Base-by-base conservation (phyloP, 176 grass and related monocot species). In the Tuctoria greenei region DNA sequence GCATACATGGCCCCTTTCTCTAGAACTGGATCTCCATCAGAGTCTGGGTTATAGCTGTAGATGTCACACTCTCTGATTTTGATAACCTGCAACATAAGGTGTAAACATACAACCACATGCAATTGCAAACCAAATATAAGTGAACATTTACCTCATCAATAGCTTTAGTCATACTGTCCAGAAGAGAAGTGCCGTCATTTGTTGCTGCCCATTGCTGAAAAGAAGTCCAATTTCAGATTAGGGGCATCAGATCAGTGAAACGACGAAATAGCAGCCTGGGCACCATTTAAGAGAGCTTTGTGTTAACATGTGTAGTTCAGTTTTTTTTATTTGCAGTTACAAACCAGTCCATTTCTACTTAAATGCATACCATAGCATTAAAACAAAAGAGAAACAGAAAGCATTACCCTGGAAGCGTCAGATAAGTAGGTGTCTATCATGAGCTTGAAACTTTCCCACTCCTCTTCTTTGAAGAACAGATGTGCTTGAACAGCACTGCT, bases 401-500 rank as follows among this genome's bases (percentile, higher is more conserved):
- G 37, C 1, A 79, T 88, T 94, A 98, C 91, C 89, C 69, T 90
- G 63, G 89, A 86, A 78, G 95, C 91, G 44, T 88, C 91, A 37
- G 88, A 89, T 61, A 97, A 71, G 64, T 88, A 93, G 71, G 67
- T 88, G 51, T 98, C 95, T 59, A 83, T 31, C 67, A 85, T 93
- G 79, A 92, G 84, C 82, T 81, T 98, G 84, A 98, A 98, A 81
- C 83, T 87, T 71, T 94, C 89, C 88, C 82, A 76, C 18, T 98
- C 91, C 80, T 92, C 94, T 87, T 94, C 95, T 88, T 85, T 89
- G 84, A 98, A 98, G 88, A 92, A 98, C 63, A 90, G 80, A 76
- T 98, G 91, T 76, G 95, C 87, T 76, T 65, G 89, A 78, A 98
- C 84, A 60, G 84, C 91, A 90, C 91, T 98, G 91, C 78, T 89